phyloP scores from a whole-genome alignment of 352 stramenopile species.

The Phytophthora multivora region DNA sequence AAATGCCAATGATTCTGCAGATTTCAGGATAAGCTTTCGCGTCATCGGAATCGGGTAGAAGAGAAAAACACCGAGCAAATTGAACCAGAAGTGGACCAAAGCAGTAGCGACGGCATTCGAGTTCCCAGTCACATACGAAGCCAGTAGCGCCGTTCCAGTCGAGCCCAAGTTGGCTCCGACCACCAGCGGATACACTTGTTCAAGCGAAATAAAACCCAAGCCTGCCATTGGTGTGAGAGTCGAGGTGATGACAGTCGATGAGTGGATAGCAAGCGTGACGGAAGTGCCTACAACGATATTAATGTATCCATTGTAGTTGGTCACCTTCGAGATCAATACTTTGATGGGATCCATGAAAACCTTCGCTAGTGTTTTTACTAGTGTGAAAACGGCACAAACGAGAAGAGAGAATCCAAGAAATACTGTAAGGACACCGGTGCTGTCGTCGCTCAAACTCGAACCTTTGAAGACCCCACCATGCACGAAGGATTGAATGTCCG shows the following conservation, averaged over 20 bases:
- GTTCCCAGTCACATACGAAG: conserved; percentile 77
- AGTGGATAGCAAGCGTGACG: conserved; percentile 89
- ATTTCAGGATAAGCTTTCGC: not conserved
- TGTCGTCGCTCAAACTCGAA: conserved; percentile 33
- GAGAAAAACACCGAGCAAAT: not conserved
- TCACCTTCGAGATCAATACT: conserved; percentile 79
- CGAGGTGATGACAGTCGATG: conserved; percentile 88
- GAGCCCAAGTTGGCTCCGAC: conserved; percentile 93
- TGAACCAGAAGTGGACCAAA: conserved; percentile 74
- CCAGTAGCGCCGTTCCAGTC: conserved; percentile 83
- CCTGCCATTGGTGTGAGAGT: conserved; percentile 87
- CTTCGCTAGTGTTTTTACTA: conserved; percentile 52
- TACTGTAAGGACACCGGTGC: conserved; percentile 43
- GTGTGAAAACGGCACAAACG: not conserved
- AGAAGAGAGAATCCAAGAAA: too few species aligned
- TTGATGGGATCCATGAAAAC: conserved; percentile 78
- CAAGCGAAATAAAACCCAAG: conserved; percentile 82
- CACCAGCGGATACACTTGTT: conserved; percentile 91
- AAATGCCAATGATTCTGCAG: not conserved
- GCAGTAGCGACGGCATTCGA: conserved; percentile 76
- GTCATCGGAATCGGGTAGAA: not conserved
- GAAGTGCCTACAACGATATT: conserved; percentile 80
- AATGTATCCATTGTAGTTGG: conserved; percentile 88
- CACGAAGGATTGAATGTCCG: conserved; percentile 32
- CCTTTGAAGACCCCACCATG: conserved; percentile 35